A percentile compares a stretch with the other conserved stretches of the same genome.
Evolutionary conservation across 352 stramenopile genomes (phyloP).

Genomic region (Albugo laibachii): DNA sequence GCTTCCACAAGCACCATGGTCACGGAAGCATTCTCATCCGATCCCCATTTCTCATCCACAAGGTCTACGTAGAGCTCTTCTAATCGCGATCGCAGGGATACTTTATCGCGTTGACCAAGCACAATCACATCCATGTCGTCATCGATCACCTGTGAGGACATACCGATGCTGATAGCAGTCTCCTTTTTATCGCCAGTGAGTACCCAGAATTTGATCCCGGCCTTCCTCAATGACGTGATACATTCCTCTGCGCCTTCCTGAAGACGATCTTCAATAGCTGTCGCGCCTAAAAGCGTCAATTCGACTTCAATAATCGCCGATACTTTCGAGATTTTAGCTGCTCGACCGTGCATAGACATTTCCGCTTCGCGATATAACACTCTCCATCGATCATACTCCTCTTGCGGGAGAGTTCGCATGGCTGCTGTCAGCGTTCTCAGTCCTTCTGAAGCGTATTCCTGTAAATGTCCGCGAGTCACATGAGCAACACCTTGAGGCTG

Average conservation of each 20-base stretch:
- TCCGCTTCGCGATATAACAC: slow-evolving; percentile 51
- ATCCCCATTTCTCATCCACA: slow-evolving; percentile 76
- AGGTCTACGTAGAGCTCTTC: slow-evolving; percentile 75
- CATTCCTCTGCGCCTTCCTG: slow-evolving; percentile 86
- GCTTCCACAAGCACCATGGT: slow-evolving; percentile 59
- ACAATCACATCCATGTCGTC: slow-evolving; percentile 83
- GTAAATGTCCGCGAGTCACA: slow-evolving; percentile 60
- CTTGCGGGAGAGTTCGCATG: slow-evolving; percentile 33
- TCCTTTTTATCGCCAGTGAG: slow-evolving; percentile 86
- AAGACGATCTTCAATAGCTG: slow-evolving; percentile 85
- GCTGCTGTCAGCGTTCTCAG: slow-evolving; percentile 57
- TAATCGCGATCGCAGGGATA: slow-evolving; percentile 40
- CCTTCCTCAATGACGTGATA: slow-evolving; percentile 81
- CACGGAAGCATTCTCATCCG: slow-evolving; percentile 59
- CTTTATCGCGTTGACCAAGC: slow-evolving; percentile 61
- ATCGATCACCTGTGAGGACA: slow-evolving; percentile 79
- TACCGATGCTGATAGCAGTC: slow-evolving; percentile 71
- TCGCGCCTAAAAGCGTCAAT: slow-evolving; percentile 73
- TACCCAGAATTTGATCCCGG: slow-evolving; percentile 93
- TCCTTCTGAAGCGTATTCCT: slow-evolving; percentile 62
- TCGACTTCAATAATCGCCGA: slow-evolving; percentile 74
- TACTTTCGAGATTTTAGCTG: slow-evolving; percentile 51
- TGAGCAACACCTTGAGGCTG: slow-evolving; percentile 60
- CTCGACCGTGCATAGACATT: slow-evolving; percentile 46
- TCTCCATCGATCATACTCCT: slow-evolving; percentile 63